A percentile compares a stretch with the other conserved stretches of the same genome.
phyloP scores from a whole-genome alignment of 768 basidiomycete genomes.

The Termitomyces sp. region DNA sequence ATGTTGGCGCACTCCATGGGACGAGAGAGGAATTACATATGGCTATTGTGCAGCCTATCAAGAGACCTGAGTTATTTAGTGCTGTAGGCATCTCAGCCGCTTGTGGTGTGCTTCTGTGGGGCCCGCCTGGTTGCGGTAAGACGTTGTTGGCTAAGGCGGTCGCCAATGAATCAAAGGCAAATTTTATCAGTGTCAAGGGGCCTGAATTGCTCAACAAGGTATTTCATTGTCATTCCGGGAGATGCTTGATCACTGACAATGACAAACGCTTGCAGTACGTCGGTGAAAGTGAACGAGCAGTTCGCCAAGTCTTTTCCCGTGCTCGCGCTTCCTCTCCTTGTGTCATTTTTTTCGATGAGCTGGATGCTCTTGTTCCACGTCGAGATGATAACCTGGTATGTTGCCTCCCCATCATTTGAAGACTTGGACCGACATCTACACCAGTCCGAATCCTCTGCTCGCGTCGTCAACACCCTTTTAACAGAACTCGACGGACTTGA shows the following conservation, averaged over 20 bases:
- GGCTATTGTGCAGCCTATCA: constrained; percentile 95
- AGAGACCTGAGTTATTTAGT: constrained; percentile 81
- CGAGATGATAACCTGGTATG: constrained; percentile 84
- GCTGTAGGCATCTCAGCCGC: constrained; percentile 87
- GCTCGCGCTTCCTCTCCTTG: constrained; percentile 93
- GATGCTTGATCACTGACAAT: neutral
- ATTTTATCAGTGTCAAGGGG: constrained; percentile 97
- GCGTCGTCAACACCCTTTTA: constrained; percentile 90
- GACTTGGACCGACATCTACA: neutral
- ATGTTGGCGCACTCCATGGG: constrained; percentile 86
- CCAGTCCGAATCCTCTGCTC: constrained; percentile 88
- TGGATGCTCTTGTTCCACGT: constrained; percentile 87
- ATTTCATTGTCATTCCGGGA: constrained; percentile 5
- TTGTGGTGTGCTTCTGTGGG: constrained; percentile 96
- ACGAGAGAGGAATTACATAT: constrained; percentile 92
- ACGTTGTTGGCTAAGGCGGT: constrained; percentile 97
- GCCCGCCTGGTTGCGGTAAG: constrained; percentile 97
- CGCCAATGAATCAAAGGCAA: constrained; percentile 91
- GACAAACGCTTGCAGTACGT: constrained; percentile 61
- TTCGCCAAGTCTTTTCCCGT: constrained; percentile 90
- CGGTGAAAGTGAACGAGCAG: constrained; percentile 93
- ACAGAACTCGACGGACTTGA: constrained; percentile 94
- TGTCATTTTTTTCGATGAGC: constrained; percentile 93
- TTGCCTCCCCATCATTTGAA: constrained; percentile 5
- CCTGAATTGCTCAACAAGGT: constrained; percentile 97